Conservation (phyloP, 768 basidiomycete genomes). For the Tremella yokohamensis region DNA sequence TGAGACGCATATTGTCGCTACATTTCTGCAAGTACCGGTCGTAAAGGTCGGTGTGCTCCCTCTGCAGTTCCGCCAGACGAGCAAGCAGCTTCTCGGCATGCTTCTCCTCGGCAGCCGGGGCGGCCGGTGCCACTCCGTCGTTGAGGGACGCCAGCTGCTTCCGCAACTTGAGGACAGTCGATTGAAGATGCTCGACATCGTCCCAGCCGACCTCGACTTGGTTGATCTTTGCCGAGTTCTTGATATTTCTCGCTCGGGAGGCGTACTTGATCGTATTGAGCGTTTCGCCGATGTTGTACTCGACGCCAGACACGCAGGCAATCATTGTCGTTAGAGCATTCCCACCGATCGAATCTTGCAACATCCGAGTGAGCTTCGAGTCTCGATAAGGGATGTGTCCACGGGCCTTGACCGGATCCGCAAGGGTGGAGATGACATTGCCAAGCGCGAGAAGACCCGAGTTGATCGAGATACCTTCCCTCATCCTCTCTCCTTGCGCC, state of each 20-base stretch:
- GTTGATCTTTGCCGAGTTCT: conserved; percentile 85
- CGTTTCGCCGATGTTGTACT: conserved; percentile 92
- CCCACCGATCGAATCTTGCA: conserved; percentile 77
- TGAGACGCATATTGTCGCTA: conserved; percentile 43
- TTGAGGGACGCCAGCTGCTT: conserved; percentile 81
- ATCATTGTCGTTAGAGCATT: conserved; percentile 99
- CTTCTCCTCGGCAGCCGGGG: conserved; percentile 55
- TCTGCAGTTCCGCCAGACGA: conserved; percentile 78
- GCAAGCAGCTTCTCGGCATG: conserved; percentile 71
- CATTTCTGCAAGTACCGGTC: conserved; percentile 40
- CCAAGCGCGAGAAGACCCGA: conserved; percentile 91
- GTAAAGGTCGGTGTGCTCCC: conserved; percentile 68
- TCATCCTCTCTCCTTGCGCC: conserved; percentile 91
- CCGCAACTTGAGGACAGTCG: conserved; percentile 74
- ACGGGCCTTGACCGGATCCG: conserved; percentile 83
- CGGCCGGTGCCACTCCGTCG: conserved; percentile 13
- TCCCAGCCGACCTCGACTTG: conserved; percentile 98
- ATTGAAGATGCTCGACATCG: conserved; percentile 93
- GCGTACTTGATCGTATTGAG: conserved; percentile 80
- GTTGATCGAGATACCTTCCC: conserved; percentile 99
- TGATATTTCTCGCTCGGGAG: conserved; percentile 94
- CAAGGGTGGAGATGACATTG: conserved; percentile 95
- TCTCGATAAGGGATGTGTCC: conserved; percentile 96
- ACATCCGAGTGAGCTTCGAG: conserved; percentile 90
- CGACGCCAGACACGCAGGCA: conserved; percentile 92